Base-by-base conservation (phyloP, 331 rosid species). In the Acacia concinna region DNA sequence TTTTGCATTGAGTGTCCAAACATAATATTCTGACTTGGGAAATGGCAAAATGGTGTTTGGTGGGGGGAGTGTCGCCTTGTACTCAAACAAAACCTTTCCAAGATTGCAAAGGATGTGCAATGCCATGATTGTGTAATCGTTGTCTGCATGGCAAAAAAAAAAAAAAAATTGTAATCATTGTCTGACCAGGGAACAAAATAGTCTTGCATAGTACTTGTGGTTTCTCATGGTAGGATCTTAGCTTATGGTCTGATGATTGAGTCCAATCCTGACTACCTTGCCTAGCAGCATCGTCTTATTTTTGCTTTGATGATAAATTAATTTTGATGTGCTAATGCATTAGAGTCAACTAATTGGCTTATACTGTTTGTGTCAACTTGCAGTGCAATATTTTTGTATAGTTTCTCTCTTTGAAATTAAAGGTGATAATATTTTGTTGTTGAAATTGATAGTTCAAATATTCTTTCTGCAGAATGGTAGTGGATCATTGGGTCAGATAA, bases 381-480 rank as follows among this genome's bases (percentile, higher is more conserved):
- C 2, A 28, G 31, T 65, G 57, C 30, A 47, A 20, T 73, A 43
- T 75, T 32, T 62, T 21, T 5, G 62, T 69, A 6, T 14, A 8
- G 63, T 21, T n/a, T 56, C n/a, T 23, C 3, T 11, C 17, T 23
- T 23, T 23, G 15, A 10, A 56, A 27, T 84, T 23, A 34, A 64
- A 64, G 20, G 47, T 27, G 64, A 46, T 52, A 43, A 35, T 71
- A 52, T 51, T 25, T 78, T 66, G 66, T 37, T 43, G 28, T 17
- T 73, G 32, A 64, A 62, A 54, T 4, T 81, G 56, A 78, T 47
- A 78, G 25, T 59, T 75, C 32, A 49, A 35, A 38, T 63, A 27
- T 75, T 82, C 73, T 56, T 18, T 80, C 35, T 85, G 85, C 88
- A 85, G 94, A 85, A 83, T 52, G 82, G 80, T 46, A 85, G 77